These are phyloP conservation scores for Boletus vermiculosoides DNA, from an alignment of 768 basidiomycete genomes.

Conservation along the genomic window DNA sequence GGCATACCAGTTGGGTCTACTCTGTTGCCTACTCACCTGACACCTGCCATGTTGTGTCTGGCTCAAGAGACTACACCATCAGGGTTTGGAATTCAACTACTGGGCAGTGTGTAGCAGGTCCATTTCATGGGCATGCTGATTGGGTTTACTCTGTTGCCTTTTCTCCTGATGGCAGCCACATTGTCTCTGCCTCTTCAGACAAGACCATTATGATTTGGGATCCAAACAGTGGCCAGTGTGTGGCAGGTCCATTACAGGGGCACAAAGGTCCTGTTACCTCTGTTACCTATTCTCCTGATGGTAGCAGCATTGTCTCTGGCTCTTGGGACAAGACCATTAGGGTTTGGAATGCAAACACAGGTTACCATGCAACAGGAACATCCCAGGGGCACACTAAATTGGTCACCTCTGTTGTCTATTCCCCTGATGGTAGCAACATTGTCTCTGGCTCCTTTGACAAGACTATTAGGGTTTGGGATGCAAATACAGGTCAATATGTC, in stretches of 20 bases:
- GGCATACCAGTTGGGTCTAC: background rate
- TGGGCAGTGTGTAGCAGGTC: constrained; percentile 8
- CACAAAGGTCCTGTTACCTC: constrained; percentile 13
- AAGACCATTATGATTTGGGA: constrained; percentile 21
- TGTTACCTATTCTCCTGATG: constrained; percentile 20
- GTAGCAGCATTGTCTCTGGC: constrained; percentile 11
- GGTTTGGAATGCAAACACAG: constrained; percentile 15
- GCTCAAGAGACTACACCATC: constrained; percentile 12
- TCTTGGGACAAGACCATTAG: constrained; percentile 17
- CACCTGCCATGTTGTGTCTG: constrained; percentile 16
- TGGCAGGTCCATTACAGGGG: constrained; percentile 17
- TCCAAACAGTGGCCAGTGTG: constrained; percentile 8
- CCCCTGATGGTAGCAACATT: constrained; percentile 15
- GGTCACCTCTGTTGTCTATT: constrained; percentile 13
- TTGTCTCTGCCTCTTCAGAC: constrained; percentile 28
- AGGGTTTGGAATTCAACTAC: constrained; percentile 20
- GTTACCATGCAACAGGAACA: background rate
- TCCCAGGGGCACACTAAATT: constrained; percentile 1
- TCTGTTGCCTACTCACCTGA: constrained; percentile 28
- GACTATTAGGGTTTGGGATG: constrained; percentile 11
- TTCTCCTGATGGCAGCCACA: constrained; percentile 23
- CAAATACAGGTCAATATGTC: constrained; percentile 5
- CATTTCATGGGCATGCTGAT: constrained; percentile 6
- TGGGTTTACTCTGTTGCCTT: constrained; percentile 19
- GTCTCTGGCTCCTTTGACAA: constrained; percentile 11